phyloP scores from a whole-genome alignment of 495 filamentous ascomycete species.

The Aspergillus baeticus region DNA sequence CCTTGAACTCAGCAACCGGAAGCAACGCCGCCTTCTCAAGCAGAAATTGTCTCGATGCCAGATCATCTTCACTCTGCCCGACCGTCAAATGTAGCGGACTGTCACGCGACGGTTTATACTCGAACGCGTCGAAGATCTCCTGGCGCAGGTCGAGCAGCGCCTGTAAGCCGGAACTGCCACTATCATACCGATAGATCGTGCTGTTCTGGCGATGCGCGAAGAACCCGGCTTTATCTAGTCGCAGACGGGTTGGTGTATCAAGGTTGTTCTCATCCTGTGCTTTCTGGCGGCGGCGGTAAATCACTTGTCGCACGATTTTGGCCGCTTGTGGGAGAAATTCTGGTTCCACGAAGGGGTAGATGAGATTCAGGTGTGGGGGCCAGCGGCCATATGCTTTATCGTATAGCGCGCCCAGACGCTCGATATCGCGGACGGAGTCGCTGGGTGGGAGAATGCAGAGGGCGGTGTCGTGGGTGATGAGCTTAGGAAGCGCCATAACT shows the following conservation, averaged over 20 bases:
- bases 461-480: neutral
- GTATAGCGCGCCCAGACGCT: neutral
- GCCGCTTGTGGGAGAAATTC: neutral
- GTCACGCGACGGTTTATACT: neutral
- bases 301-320: neutral
- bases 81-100: neutral
- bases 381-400: constrained; percentile 6
- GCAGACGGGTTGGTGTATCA: neutral
- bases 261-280: too few relatives aligned
- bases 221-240: neutral
- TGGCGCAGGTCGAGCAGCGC: neutral
- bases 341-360: constrained; percentile 1
- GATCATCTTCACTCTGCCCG: neutral
- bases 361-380: neutral
- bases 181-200: neutral
- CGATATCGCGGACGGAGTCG: neutral
- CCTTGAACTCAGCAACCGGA: neutral
- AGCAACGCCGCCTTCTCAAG: neutral
- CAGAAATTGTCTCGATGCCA: neutral
- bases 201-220: neutral
- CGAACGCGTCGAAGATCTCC: neutral
- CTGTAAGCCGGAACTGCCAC: neutral
- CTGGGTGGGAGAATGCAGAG: neutral
- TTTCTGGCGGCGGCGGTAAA: neutral
- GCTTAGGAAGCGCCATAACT: neutral